Conservation (phyloP, 1,284 basidiomycete genomes). For the Rhodotorula sp. region DNA sequence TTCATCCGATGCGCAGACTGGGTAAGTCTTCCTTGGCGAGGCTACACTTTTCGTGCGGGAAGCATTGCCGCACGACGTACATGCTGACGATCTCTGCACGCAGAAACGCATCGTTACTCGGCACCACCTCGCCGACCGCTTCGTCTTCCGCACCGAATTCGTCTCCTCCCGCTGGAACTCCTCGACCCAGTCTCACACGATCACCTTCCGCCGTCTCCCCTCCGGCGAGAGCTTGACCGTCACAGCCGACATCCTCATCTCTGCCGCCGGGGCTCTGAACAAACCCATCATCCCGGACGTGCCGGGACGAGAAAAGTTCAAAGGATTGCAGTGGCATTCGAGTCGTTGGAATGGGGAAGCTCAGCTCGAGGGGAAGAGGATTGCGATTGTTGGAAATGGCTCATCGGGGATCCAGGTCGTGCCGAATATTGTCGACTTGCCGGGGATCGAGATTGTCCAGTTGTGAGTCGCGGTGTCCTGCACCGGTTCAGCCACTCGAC, state of each 20-base stretch:
- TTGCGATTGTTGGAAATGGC: slow-evolving; percentile 65
- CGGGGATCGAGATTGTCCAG: slow-evolving; percentile 52
- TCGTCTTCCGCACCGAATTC: slow-evolving; percentile 55
- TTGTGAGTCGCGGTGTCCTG: slow-evolving; percentile 40
- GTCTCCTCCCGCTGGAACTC: slow-evolving; percentile 56
- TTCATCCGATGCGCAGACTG: neutral
- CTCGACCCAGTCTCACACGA: slow-evolving; percentile 51
- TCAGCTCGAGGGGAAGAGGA: slow-evolving; percentile 57
- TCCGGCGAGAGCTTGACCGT: slow-evolving; percentile 22
- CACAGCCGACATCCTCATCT: slow-evolving; percentile 52
- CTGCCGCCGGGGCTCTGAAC: slow-evolving; percentile 55
- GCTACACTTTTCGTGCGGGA: neutral
- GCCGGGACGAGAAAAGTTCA: slow-evolving; percentile 55
- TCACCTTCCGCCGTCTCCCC: slow-evolving; percentile 51
- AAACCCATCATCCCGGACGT: slow-evolving; percentile 55
- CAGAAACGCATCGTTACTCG: slow-evolving; percentile 56
- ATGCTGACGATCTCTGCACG: neutral
- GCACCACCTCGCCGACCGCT: slow-evolving; percentile 49
- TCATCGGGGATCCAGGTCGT: slow-evolving; percentile 57
- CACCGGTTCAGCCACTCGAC: too few relatives aligned
- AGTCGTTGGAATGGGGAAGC: slow-evolving; percentile 61
- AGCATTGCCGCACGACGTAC: neutral
- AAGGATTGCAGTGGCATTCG: slow-evolving; percentile 60
- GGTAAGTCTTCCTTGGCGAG: neutral
- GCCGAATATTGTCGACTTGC: slow-evolving; percentile 45